Base-by-base conservation (phyloP, 352 stramenopile species). In the Phytophthora chlamydospora region DNA sequence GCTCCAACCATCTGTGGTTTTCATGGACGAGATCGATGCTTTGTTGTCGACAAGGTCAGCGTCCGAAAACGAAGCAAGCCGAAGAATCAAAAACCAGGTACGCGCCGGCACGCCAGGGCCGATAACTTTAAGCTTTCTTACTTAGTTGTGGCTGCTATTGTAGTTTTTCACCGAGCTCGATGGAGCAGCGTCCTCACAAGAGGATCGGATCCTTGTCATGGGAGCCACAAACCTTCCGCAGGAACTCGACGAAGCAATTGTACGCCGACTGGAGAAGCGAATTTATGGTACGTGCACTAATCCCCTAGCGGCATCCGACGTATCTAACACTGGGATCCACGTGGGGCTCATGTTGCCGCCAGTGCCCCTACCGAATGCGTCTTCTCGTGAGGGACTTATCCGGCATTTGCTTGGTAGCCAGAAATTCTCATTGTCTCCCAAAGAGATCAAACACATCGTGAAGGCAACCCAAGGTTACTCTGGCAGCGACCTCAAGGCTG, bases 21-120 rank as follows among this genome's bases (percentile, higher is more conserved):
- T 97, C 41, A 83, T 97, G 48, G 90, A 97, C 43, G 90, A 97
- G 47, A 95, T 96, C 50, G 90, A 97, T 39, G 83, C 88, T 36
- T 55, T 97, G 44, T 54, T 97, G 10, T 89, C 85, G 6, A 80
- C 73, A 53, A 84, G 83, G 9, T 93, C 80, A 12, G 57, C 77
- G 0, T 89, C 78, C 0, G 90, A 97, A 63, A 91, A 96, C 49
- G 90, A 96, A 9, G 85, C 89, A 32, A 95, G 88, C 52, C 68
- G 89, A 36, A 73, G 90, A 43, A 89, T 97, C 35, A 97, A 97
- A 68, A 97, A 95, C 59, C 88, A 97, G 76, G 85, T 92, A 36
- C 5, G 45, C 8, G 14, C 5, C 33, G 33, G 17, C 9, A 2
- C 17, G 43, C 5, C 13, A 21, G 40, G 16, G 16, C n/a, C 64